Evolutionary conservation across 345 rosid genomes (phyloP).

Genomic region (Salix brachista): DNA sequence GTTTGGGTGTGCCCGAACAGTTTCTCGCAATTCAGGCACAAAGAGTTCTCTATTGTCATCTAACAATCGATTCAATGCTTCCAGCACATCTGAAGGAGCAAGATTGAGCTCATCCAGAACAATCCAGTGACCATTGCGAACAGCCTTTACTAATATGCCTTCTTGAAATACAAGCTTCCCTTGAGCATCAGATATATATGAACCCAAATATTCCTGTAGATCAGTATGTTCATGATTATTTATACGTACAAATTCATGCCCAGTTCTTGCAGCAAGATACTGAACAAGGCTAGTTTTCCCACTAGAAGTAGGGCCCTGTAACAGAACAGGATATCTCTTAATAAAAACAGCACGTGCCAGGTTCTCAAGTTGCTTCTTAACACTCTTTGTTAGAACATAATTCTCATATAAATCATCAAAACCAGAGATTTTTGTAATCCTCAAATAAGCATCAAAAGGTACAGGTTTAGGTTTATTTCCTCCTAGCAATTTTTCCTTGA

Average conservation of each 20-base stretch:
- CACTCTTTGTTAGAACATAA: constrained; percentile 75
- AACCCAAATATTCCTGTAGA: constrained; percentile 86
- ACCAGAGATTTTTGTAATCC: constrained; percentile 21
- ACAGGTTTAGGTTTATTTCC: constrained; percentile 40
- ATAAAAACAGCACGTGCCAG: constrained; percentile 79
- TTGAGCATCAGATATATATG: constrained; percentile 66
- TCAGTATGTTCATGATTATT: constrained; percentile 98
- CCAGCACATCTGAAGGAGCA: constrained; percentile 96
- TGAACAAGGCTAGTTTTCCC: constrained; percentile 97
- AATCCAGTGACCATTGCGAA: constrained; percentile 83
- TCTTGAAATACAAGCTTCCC: constrained; percentile 93
- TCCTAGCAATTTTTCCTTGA: constrained; percentile 42
- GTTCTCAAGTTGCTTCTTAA: constrained; percentile 62
- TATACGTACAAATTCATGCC: constrained; percentile 82
- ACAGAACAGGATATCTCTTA: constrained; percentile 80
- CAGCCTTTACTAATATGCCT: constrained; percentile 93
- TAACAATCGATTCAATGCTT: constrained; percentile 84
- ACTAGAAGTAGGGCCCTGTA: constrained; percentile 97
- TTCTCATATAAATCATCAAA: constrained; percentile 44
- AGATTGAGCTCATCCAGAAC: constrained; percentile 92
- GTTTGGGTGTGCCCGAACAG: constrained; percentile 75
- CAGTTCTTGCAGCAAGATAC: constrained; percentile 85
- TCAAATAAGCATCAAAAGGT: constrained; percentile 47
- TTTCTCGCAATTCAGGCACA: constrained; percentile 78
- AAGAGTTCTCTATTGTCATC: constrained; percentile 96